Evolutionary conservation across 495 filamentous ascomycete species (phyloP).

Genomic region (Penicillium bialowiezense): DNA sequence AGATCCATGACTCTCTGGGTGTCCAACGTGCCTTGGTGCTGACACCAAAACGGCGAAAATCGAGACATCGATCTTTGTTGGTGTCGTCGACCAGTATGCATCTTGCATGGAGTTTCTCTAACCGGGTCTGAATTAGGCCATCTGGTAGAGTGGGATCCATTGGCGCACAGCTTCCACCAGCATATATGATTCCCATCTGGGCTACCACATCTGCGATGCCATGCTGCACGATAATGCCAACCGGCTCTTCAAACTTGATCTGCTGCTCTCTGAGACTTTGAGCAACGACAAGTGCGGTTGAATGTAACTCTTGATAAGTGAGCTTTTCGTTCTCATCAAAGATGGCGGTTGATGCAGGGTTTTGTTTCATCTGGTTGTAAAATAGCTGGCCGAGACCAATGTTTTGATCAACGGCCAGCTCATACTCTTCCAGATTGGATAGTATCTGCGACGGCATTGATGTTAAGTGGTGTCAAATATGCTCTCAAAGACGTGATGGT

Average conservation of each 20-base stretch:
- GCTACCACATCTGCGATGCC: slow-evolving; percentile 15
- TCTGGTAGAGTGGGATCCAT: slow-evolving; percentile 19
- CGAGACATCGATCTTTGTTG: slow-evolving; percentile 2
- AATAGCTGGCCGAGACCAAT: not conserved
- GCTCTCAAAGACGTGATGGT: not conserved
- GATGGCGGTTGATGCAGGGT: not conserved
- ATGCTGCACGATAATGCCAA: slow-evolving; percentile 18
- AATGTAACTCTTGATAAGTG: slow-evolving; percentile 3
- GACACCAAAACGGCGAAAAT: not conserved
- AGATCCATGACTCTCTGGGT: not conserved
- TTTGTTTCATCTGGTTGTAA: not conserved
- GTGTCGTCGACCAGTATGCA: slow-evolving; percentile 9
- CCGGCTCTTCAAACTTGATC: slow-evolving; percentile 5
- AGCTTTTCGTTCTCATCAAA: not conserved
- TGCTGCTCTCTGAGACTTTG: not conserved
- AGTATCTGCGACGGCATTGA: slow-evolving; percentile 2
- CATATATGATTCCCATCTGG: slow-evolving; percentile 21
- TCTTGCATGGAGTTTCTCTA: slow-evolving; percentile 1
- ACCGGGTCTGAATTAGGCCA: slow-evolving; percentile 5
- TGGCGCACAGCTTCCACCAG: slow-evolving; percentile 19
- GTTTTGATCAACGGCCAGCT: not conserved
- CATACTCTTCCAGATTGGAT: not conserved
- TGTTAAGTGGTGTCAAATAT: not conserved
- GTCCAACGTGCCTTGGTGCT: not conserved
- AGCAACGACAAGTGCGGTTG: not conserved